These are phyloP conservation scores for Toxoplasma gondii DNA, from an alignment of 169 alveolate genomes.

Conservation along the genomic window DNA sequence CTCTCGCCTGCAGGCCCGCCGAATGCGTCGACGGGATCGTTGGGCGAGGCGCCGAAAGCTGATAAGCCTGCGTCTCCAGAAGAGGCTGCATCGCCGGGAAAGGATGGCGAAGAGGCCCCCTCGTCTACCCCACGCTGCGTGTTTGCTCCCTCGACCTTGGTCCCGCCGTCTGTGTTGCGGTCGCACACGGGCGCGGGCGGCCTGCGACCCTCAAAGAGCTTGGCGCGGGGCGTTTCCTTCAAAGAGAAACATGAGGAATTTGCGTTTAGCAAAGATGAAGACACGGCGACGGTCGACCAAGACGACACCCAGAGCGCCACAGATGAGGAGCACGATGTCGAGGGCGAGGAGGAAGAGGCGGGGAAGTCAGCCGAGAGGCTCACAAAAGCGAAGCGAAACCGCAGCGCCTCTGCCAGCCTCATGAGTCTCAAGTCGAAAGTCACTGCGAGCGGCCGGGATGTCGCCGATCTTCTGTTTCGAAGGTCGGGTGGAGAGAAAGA, in stretches of 20 bases:
- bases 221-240: constrained; percentile 45
- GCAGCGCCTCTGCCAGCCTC: constrained; percentile 11
- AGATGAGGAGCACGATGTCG: background rate
- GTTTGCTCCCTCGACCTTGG: background rate
- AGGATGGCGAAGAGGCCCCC: background rate
- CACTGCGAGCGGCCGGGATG: constrained; percentile 31
- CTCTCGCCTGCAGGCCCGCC: background rate
- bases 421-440: constrained; percentile 1
- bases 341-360: background rate
- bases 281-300: background rate
- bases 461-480: constrained; percentile 24
- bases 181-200: background rate
- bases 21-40: background rate
- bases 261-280: constrained; percentile 39
- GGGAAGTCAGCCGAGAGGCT: background rate
- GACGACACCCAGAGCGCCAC: background rate
- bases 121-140: background rate
- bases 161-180: constrained; percentile 15
- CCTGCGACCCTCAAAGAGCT: background rate
- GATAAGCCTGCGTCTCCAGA: background rate
- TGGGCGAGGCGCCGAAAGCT: background rate
- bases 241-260: constrained; percentile 50
- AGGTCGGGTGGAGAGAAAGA: background rate
- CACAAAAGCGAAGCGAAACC: background rate
- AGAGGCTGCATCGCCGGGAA: background rate